Percentiles rank a stretch among this genome's conserved stretches.
Conservation (phyloP, 345 rosid genomes). For the Euphorbia tirucalli region DNA sequence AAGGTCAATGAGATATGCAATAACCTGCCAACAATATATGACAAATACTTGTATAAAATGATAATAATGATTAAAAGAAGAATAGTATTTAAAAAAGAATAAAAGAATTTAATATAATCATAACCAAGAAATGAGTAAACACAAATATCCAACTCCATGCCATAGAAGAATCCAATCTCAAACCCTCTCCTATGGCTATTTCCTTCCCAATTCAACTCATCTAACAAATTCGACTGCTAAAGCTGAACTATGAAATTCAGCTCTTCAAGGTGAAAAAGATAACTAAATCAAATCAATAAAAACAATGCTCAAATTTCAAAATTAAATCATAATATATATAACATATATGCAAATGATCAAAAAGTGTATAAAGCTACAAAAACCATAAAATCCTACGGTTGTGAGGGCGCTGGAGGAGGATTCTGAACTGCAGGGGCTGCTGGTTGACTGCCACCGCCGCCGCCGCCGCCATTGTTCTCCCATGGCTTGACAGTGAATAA, state of each 20-base stretch:
- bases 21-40: too few relatives aligned
- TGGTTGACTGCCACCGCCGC: constrained; percentile 18
- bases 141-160: not conserved
- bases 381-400: not conserved
- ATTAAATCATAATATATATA: not conserved
- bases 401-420: not conserved
- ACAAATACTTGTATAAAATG: too few relatives aligned
- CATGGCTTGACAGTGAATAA: constrained; percentile 59
- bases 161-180: not conserved
- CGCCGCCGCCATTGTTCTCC: constrained; percentile 30
- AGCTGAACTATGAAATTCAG: constrained; percentile 4
- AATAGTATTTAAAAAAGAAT: not conserved
- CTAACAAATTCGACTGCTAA: too few relatives aligned
- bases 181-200: not conserved
- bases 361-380: not conserved
- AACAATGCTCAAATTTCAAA: not conserved
- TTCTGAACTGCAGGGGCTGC: constrained; percentile 14
- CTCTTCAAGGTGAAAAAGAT: not conserved
- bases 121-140: not conserved
- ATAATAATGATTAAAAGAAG: too few relatives aligned
- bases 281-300: not conserved
- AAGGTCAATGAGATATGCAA: too few relatives aligned
- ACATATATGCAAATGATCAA: constrained; percentile 1
- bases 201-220: too few relatives aligned
- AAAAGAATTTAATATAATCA: constrained; percentile 6